Conservation (phyloP, 352 stramenopile genomes). For the Pelagophyceae sp. region DNA sequence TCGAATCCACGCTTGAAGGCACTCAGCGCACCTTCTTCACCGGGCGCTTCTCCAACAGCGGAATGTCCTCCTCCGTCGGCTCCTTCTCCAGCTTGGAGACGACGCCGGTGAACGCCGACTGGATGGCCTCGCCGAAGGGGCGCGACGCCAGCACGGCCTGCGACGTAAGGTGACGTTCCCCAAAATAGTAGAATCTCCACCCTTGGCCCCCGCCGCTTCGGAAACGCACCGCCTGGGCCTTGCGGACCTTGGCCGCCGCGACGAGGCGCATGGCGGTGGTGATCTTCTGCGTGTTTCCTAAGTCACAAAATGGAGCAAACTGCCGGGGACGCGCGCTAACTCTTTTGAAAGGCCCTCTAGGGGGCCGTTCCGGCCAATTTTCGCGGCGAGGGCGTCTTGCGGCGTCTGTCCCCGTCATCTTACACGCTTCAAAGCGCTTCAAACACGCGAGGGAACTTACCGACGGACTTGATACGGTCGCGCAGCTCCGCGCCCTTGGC, state of each 20-base stretch:
- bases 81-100: slow-evolving; percentile 58
- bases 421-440: background rate
- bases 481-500: slow-evolving; percentile 34
- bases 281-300: slow-evolving; percentile 77
- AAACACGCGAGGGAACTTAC: slow-evolving; percentile 12
- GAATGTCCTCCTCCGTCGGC: slow-evolving; percentile 51
- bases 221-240: slow-evolving; percentile 33
- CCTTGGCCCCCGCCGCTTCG: no score
- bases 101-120: slow-evolving; percentile 63
- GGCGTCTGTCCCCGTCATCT: background rate
- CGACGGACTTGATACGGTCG: slow-evolving; percentile 52
- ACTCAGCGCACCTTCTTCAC: slow-evolving; percentile 78
- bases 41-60: slow-evolving; percentile 61
- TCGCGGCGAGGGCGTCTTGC: background rate
- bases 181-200: slow-evolving; percentile 32
- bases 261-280: slow-evolving; percentile 75
- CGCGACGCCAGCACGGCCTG: slow-evolving; percentile 61
- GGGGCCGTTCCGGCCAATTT: background rate
- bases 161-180: no score
- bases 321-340: no score
- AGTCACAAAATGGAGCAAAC: no score
- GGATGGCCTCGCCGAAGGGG: slow-evolving; percentile 68
- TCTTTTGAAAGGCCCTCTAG: slow-evolving; percentile 24
- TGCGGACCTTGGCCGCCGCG: slow-evolving; percentile 65
- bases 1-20: no score